Evolutionary conservation across 1,284 basidiomycete genomes (phyloP), one percentile per base, ranked within the genome.

Genomic region (Puccinia hordei): DNA sequence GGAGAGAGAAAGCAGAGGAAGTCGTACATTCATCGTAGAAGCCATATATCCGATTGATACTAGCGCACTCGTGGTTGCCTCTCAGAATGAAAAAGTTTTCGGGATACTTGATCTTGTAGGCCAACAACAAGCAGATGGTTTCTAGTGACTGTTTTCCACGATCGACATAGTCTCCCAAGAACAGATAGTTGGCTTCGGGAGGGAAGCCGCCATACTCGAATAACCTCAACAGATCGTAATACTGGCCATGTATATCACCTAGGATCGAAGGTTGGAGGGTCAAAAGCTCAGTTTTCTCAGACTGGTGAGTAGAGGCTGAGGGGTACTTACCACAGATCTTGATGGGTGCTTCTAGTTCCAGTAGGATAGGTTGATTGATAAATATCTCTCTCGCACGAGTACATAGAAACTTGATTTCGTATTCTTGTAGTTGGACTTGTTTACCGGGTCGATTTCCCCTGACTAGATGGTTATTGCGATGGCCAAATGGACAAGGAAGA

Each of bases 31-130:
- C 94, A 86, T 96, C 94, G 87, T 96, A 96, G 87, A 96, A 96
- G 83, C 94, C 94, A 86, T 96, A 96, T 87, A 96, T 95, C 86
- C 94, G 90, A 88, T 95, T 95, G 87, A 95, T 95, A 86, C 91
- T 93, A 82, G 94, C 94, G 86, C 93, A 95, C 87, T 95, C 94
- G 86, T 96, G 94, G 88, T 95, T 96, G 84, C 94, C 94, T 84
- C 94, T 90, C 82, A 96, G 89, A 85, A 96, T 93, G 88, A 96
- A 96, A 87, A 96, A 96, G 88, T 96, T 96, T 90, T 96, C 94
- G 76, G 94, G 94, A 88, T 96, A 96, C 89, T 96, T 96, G 90
- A 96, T 96, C 90, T 95, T 95, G 91, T 95, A 95, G 73, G 93
- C 92, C 82, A 95, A 90, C 81, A 95, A 89, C 65, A 87, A 83